A percentile compares a stretch with the other conserved stretches of the same genome.
Conservation (phyloP, 805 yeast species). For the Sugiyamaella boreocaroliniensis region DNA sequence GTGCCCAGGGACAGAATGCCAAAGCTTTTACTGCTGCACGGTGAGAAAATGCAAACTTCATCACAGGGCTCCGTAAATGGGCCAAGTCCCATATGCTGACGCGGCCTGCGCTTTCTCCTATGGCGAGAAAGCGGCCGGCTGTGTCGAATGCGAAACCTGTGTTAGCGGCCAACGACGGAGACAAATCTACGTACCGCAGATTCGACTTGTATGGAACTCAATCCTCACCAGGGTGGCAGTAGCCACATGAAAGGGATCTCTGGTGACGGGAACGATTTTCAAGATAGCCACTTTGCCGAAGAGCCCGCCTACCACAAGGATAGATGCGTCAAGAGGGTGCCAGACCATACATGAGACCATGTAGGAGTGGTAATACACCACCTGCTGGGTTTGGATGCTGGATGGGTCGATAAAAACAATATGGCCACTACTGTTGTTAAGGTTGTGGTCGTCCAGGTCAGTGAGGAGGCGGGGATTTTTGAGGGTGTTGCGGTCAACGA, state of each 20-base stretch:
- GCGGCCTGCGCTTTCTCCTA: slow-evolving; percentile 80
- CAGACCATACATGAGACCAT: background rate
- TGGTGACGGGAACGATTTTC: background rate
- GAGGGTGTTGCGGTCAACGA: too few species aligned
- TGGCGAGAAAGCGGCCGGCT: slow-evolving; percentile 52
- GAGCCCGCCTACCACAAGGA: background rate
- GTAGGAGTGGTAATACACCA: background rate
- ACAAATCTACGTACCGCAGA: slow-evolving; percentile 1
- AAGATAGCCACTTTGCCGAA: background rate
- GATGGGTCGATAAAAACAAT: too few species aligned
- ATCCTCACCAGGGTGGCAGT: background rate
- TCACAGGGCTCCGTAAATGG: slow-evolving; percentile 35
- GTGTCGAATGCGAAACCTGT: slow-evolving; percentile 54
- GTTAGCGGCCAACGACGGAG: background rate
- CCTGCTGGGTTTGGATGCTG: background rate
- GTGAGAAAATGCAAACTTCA: slow-evolving; percentile 52
- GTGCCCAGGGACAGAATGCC: slow-evolving; percentile 88
- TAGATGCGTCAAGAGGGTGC: background rate
- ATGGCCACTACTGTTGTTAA: too few species aligned
- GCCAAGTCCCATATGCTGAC: slow-evolving; percentile 71
- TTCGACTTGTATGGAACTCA: background rate
- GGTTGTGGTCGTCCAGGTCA: too few species aligned
- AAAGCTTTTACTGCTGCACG: slow-evolving; percentile 86
- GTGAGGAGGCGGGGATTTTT: too few species aligned
- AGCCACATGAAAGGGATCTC: background rate